Evolutionary conservation across 2,329 filamentous ascomycete genomes (phyloP).

Genomic region (Fusarium continuum): DNA sequence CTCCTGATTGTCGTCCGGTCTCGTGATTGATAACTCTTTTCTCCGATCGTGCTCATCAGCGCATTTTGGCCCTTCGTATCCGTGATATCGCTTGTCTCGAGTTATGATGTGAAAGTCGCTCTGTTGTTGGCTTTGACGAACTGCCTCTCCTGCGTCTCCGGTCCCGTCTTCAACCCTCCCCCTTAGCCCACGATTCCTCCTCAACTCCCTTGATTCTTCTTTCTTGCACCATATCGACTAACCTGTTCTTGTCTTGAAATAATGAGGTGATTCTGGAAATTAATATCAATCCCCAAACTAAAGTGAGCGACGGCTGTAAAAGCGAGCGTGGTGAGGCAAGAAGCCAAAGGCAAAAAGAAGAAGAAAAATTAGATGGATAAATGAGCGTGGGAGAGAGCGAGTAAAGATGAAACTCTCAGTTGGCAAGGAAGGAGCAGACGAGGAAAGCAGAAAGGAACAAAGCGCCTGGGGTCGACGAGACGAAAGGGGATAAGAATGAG

Average conservation of each 20-base stretch:
- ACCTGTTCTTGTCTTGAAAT: slow-evolving; percentile 39
- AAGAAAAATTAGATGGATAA: slow-evolving; percentile 49
- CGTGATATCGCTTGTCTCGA: not conserved
- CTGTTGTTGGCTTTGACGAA: not conserved
- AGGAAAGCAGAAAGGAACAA: slow-evolving; percentile 41
- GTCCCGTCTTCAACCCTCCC: too few relatives aligned
- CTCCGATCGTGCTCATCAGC: too few relatives aligned
- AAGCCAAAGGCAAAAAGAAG: slow-evolving; percentile 32
- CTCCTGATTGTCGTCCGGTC: too few relatives aligned
- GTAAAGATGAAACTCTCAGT: slow-evolving; percentile 59
- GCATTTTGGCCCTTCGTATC: too few relatives aligned
- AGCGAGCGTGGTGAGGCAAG: slow-evolving; percentile 46
- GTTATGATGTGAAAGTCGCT: not conserved
- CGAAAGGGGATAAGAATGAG: slow-evolving; percentile 43
- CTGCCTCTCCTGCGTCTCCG: not conserved
- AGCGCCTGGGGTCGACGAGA: slow-evolving; percentile 37
- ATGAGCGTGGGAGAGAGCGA: slow-evolving; percentile 66
- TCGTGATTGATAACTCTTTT: too few relatives aligned
- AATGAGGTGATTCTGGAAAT: slow-evolving; percentile 11
- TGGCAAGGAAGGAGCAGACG: slow-evolving; percentile 55
- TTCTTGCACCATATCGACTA: slow-evolving; percentile 16
- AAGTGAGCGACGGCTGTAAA: slow-evolving; percentile 42
- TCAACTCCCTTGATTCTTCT: not conserved
- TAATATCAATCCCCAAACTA: slow-evolving; percentile 22
- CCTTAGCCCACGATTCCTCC: too few relatives aligned